Evolutionary conservation across 768 basidiomycete species (phyloP).

Genomic region (Tylopilus intermedius): DNA sequence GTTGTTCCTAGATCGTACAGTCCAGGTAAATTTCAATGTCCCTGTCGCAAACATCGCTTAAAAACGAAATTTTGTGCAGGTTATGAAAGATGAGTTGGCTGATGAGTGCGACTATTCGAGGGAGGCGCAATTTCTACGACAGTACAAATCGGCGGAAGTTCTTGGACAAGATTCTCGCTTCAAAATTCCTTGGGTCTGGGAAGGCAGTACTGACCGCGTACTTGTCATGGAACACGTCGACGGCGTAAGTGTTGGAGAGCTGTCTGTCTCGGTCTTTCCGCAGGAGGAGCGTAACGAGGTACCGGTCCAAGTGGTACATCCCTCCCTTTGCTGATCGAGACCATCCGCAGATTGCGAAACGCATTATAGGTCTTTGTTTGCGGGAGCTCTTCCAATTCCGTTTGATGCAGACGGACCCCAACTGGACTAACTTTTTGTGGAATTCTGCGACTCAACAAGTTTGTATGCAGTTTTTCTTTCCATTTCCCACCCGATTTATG

Average conservation of each 20-base stretch:
- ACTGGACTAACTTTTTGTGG: slow-evolving; percentile 98
- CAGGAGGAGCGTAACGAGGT: slow-evolving; percentile 74
- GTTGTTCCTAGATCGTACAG: slow-evolving; percentile 83
- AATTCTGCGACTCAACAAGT: slow-evolving; percentile 62
- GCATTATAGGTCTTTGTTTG: slow-evolving; percentile 81
- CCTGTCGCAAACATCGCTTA: neutral
- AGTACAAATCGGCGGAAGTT: slow-evolving; percentile 48
- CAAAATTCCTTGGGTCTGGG: slow-evolving; percentile 83
- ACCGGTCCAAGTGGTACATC: slow-evolving; percentile 8
- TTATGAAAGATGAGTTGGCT: slow-evolving; percentile 82
- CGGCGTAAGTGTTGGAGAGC: slow-evolving; percentile 77
- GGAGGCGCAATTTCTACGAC: slow-evolving; percentile 68
- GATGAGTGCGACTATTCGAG: slow-evolving; percentile 90
- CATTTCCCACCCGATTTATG: neutral
- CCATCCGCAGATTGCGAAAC: slow-evolving; percentile 65
- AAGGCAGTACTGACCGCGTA: slow-evolving; percentile 74
- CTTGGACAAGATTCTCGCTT: slow-evolving; percentile 63
- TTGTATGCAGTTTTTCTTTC: neutral
- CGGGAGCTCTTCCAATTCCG: slow-evolving; percentile 87
- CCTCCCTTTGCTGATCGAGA: neutral
- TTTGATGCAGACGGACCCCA: slow-evolving; percentile 97
- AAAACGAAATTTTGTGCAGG: slow-evolving; percentile 36
- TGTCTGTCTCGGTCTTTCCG: slow-evolving; percentile 46
- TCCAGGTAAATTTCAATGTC: slow-evolving; percentile 44
- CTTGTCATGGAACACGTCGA: slow-evolving; percentile 85